Conservation (phyloP, 305 asterid species). For the Fraxinus sp. region DNA sequence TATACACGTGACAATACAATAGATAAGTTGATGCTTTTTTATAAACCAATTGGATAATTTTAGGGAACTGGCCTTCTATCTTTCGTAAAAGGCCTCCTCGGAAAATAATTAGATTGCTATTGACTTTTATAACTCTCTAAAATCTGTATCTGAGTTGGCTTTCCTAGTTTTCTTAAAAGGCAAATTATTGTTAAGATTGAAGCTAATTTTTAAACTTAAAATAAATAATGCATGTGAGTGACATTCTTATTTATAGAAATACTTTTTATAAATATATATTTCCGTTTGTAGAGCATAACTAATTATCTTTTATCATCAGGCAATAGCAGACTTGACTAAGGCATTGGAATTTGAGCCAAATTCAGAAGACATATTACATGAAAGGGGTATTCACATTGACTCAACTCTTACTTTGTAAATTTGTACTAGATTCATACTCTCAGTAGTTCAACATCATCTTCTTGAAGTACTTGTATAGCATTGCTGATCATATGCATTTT, state of each 20-base stretch:
- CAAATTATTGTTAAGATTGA: not conserved
- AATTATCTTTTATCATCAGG: constrained; percentile 53
- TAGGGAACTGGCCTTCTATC: not conserved
- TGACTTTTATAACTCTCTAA: not conserved
- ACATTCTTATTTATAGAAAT: not conserved
- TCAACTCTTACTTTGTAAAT: constrained; percentile 9
- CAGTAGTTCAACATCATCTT: constrained; percentile 17
- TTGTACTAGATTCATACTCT: constrained; percentile 7
- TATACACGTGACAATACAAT: constrained; percentile 8
- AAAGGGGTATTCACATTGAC: constrained; percentile 65
- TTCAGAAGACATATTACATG: constrained; percentile 81
- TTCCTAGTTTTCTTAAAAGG: not conserved
- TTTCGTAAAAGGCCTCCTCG: not conserved
- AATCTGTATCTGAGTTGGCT: not conserved
- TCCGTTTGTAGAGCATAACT: not conserved
- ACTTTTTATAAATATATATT: not conserved
- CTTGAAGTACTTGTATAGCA: constrained; percentile 20
- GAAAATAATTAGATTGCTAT: not conserved
- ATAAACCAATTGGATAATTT: not conserved
- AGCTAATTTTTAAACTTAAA: not conserved
- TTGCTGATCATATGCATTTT: constrained; percentile 4
- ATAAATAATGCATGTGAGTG: not conserved
- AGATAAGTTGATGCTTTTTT: constrained; percentile 9
- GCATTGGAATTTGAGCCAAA: constrained; percentile 89
- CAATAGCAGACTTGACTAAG: constrained; percentile 90